Percentiles rank a stretch among this genome's conserved stretches.
These are phyloP conservation scores for Suaeda aralocaspica DNA, from an alignment of 148 eudicot species.

Conservation along the genomic window DNA sequence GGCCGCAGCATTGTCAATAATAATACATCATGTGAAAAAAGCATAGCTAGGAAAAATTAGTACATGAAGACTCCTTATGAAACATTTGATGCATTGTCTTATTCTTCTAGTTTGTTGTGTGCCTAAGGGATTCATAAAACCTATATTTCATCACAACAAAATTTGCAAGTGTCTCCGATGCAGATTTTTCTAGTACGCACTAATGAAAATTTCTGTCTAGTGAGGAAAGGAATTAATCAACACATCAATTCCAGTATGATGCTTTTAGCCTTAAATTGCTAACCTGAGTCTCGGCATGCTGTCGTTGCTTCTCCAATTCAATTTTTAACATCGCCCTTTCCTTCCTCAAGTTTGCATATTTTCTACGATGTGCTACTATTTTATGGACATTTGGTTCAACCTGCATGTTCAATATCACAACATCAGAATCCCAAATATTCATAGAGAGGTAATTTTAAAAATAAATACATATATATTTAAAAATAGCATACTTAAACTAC, in stretches of 20 bases:
- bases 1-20: no score
- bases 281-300: conserved; percentile 29
- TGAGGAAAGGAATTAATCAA: background rate
- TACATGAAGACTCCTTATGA: background rate
- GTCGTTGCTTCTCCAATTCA: conserved; percentile 41
- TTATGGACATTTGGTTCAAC: conserved; percentile 65
- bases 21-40: no score
- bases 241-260: background rate
- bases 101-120: background rate
- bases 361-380: conserved; percentile 57
- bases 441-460: no score
- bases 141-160: background rate
- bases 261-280: background rate
- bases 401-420: conserved; percentile 29
- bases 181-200: no score
- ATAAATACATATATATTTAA: no score
- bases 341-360: conserved; percentile 51
- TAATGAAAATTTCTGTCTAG: no score
- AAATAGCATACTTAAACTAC: conserved; percentile 26
- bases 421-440: background rate
- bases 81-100: no score
- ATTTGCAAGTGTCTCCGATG: no score
- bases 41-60: background rate
- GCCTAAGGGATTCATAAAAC: no score
- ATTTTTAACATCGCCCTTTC: conserved; percentile 41